Conservation (phyloP, 2,329 filamentous ascomycete species). For the Beauveria bassiana region DNA sequence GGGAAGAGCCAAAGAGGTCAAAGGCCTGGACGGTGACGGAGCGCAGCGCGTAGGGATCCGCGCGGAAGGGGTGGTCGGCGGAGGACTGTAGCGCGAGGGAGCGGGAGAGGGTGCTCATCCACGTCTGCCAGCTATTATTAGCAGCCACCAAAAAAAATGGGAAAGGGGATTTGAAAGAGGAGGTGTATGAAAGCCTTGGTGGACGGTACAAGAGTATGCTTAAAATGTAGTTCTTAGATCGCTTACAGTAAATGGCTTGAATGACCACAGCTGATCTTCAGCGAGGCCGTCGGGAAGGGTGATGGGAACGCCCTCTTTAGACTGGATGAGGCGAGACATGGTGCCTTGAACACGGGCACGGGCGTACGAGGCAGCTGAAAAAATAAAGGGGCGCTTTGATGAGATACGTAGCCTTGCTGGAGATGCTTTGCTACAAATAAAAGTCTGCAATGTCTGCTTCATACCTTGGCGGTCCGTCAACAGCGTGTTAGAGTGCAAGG, state of each 20-base stretch:
- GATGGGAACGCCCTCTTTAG: slow-evolving; percentile 29
- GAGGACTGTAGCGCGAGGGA: slow-evolving; percentile 39
- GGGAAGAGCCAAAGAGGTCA: slow-evolving; percentile 39
- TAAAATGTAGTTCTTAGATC: too few relatives aligned
- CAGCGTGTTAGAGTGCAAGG: neutral
- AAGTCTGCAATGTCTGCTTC: neutral
- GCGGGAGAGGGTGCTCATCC: slow-evolving; percentile 38
- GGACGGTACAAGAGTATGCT: neutral
- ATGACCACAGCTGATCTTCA: slow-evolving; percentile 35
- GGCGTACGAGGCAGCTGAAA: neutral
- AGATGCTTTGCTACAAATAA: neutral
- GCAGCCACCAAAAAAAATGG: neutral
- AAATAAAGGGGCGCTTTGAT: neutral
- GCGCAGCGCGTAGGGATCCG: slow-evolving; percentile 43
- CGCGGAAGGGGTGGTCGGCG: slow-evolving; percentile 43
- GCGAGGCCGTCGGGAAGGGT: slow-evolving; percentile 36
- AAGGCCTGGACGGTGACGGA: slow-evolving; percentile 45
- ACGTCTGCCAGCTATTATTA: slow-evolving; percentile 29
- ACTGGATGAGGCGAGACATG: slow-evolving; percentile 3
- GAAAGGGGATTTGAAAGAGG: neutral
- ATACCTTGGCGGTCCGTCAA: neutral
- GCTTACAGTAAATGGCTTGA: slow-evolving; percentile 43
- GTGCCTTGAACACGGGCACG: neutral
- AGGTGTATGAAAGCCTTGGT: too few relatives aligned
- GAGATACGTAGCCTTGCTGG: neutral